Evolutionary conservation across 176 grass and related monocot genomes (phyloP).

Genomic region (Oryza longistaminata): DNA sequence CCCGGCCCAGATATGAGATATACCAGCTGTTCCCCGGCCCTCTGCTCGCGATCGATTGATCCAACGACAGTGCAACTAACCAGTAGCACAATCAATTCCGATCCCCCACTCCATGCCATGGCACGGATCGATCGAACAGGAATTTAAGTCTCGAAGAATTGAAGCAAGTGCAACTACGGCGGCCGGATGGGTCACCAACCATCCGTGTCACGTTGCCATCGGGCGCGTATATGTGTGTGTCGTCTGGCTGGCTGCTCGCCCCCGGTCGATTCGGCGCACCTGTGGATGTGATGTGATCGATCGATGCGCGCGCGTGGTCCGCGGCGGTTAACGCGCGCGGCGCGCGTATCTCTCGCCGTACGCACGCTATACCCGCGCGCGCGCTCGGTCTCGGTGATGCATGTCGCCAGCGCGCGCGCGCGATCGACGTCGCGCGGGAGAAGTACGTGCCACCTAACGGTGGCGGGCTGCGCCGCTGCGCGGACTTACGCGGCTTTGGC

Average conservation of each 20-base stretch:
- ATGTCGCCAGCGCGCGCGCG: not conserved
- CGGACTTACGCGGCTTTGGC: not conserved
- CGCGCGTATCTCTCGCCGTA: no score
- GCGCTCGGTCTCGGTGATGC: not conserved
- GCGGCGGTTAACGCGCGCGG: not conserved
- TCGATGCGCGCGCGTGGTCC: not conserved
- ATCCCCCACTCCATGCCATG: not conserved
- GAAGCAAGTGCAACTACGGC: not conserved
- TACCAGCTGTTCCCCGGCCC: not conserved
- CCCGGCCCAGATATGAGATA: not conserved
- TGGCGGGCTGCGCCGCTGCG: not conserved
- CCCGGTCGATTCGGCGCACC: no score
- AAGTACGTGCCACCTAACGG: conserved; percentile 41
- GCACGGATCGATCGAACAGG: not conserved
- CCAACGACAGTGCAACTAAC: not conserved
- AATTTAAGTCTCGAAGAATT: not conserved
- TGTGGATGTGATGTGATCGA: not conserved
- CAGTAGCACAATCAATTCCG: not conserved
- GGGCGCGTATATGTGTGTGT: no score
- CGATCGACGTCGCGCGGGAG: conserved; percentile 15
- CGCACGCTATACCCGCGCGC: no score
- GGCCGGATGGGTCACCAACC: not conserved
- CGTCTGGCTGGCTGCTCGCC: not conserved
- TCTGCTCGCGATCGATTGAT: not conserved
- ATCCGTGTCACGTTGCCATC: not conserved